Evolutionary conservation across 2,329 filamentous ascomycete species (phyloP), one percentile per base, ranked within the genome.

Genomic region (Aspergillus neotritici): DNA sequence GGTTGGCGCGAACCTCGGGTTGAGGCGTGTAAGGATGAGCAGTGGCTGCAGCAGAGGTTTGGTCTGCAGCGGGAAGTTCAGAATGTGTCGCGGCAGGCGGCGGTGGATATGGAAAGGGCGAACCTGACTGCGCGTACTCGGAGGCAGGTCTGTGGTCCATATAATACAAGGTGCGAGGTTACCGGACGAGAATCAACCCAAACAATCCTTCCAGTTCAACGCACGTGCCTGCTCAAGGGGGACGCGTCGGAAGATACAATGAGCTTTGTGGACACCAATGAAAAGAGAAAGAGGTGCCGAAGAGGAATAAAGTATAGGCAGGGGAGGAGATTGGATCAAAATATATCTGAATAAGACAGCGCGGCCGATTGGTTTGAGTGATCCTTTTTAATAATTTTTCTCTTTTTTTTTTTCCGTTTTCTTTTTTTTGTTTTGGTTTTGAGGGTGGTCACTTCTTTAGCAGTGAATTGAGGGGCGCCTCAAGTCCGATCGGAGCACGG

Each of bases 71-170:
- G 68, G 83, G 80, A 68, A 78, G 83, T 85, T 94, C 87, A 89
- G 88, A 90, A 77, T 83, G 79, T 72, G 79, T 63, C 65, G 73
- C 71, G 59, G 57, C 49, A 53, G 76, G 76, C 50, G 76, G 76
- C 50, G 71, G 66, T 71, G 69, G 64, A 68, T 75, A 74, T 66
- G 75, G 74, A 66, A 62, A 64, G 77, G 65, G 82, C 84, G 87
- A 87, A 88, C 84, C 85, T 87, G 84, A 81, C 80, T 88, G 84
- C 80, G 84, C 80, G 75, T 86, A 89, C 70, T 87, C 84, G 74
- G 82, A 71, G 65, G 80, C 77, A 77, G 74, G 70, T 69, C 75
- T 74, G 68, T 77, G 74, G 69, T 79, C 75, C 75, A 79, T 78
- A 73, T 65, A 72, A 63, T 61, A 60, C 33, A 56, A 58, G 58